These are phyloP conservation scores for Leucaena leucocephala DNA, from an alignment of 306 rosid genomes.

Conservation along the genomic window DNA sequence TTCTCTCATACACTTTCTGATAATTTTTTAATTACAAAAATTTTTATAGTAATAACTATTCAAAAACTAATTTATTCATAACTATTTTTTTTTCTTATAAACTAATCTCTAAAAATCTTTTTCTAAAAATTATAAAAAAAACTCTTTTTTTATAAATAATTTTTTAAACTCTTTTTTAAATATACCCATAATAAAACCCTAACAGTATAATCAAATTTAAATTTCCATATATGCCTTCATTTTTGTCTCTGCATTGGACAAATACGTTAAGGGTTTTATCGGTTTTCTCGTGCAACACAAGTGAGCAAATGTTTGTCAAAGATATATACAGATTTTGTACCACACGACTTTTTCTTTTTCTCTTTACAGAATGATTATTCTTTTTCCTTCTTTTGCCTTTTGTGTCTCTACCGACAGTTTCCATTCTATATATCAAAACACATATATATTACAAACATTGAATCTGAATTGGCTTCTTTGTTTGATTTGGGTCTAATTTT, in stretches of 20 bases:
- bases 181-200: neutral
- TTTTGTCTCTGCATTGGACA: neutral
- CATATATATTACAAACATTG: neutral
- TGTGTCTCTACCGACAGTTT: slow-evolving; percentile 10
- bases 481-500: neutral
- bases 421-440: neutral
- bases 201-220: neutral
- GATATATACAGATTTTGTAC: slow-evolving; percentile 30
- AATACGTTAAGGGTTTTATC: neutral
- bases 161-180: too few relatives aligned
- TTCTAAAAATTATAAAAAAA: too few relatives aligned
- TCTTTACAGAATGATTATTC: neutral
- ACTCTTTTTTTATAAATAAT: too few relatives aligned
- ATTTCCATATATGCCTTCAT: neutral
- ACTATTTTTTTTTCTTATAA: too few relatives aligned
- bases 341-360: slow-evolving; percentile 24
- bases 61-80: too few relatives aligned
- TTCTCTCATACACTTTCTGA: too few relatives aligned
- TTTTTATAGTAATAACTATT: too few relatives aligned
- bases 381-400: neutral
- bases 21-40: too few relatives aligned
- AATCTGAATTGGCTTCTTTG: neutral
- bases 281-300: neutral
- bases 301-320: neutral
- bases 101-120: too few relatives aligned